Evolutionary conservation across 805 yeast species (phyloP).

Genomic region (Metschnikowia picachoensis): DNA sequence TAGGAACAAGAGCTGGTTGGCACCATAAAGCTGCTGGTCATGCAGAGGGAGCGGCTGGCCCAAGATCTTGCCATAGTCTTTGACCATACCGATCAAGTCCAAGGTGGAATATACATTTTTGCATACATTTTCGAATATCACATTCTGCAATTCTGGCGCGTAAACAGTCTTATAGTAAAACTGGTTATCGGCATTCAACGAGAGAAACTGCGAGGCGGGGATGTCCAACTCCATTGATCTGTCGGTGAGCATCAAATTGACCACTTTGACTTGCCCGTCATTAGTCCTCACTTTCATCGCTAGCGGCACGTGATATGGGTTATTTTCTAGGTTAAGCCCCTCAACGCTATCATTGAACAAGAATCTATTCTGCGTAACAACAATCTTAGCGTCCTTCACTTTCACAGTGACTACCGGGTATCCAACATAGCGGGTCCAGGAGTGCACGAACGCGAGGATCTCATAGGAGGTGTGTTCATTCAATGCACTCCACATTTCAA

Average conservation of each 20-base stretch:
- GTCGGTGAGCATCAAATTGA: constrained; percentile 43
- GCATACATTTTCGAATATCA: constrained; percentile 21
- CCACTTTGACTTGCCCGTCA: constrained; percentile 27
- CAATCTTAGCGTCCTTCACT: constrained; percentile 22
- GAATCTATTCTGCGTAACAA: constrained; percentile 38
- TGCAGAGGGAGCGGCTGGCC: constrained; percentile 21
- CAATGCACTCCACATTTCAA: constrained; percentile 50
- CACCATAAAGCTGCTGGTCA: constrained; percentile 24
- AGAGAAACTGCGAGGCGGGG: constrained; percentile 30
- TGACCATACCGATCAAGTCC: constrained; percentile 35
- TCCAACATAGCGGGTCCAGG: constrained; percentile 63
- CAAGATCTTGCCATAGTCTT: constrained; percentile 39
- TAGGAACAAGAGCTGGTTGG: constrained; percentile 23
- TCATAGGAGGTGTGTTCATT: constrained; percentile 36
- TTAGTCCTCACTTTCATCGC: constrained; percentile 31
- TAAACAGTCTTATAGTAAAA: constrained; percentile 52
- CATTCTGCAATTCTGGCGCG: constrained; percentile 18
- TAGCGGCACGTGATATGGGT: constrained; percentile 62
- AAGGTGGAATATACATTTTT: constrained; percentile 19
- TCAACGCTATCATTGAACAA: constrained; percentile 23
- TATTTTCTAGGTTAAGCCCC: constrained; percentile 44
- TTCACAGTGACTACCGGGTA: constrained; percentile 48
- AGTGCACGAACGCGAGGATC: constrained; percentile 47
- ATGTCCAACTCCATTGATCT: constrained; percentile 32
- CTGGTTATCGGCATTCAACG: constrained; percentile 41